A percentile compares a stretch with the other conserved stretches of the same genome.
Conservation (phyloP, 208 protist species). For the Trypanosomatidae sp. region DNA sequence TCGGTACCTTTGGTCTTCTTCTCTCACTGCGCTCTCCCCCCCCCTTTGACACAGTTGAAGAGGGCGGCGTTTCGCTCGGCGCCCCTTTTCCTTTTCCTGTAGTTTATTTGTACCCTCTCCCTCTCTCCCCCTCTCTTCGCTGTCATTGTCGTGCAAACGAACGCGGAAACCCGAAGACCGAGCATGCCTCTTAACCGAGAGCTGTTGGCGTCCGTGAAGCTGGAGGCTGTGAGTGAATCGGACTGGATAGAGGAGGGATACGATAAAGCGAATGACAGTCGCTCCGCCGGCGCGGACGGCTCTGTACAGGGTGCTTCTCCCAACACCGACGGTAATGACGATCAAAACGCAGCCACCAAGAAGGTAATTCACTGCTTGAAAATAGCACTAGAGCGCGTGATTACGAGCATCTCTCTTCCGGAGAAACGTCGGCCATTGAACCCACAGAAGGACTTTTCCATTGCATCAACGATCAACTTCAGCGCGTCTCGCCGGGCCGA, state of each 20-base stretch:
- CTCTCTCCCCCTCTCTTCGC: not conserved
- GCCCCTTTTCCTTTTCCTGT: not conserved
- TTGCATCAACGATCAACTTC: constrained; percentile 64
- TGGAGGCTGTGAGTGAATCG: constrained; percentile 38
- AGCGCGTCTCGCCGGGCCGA: constrained; percentile 7
- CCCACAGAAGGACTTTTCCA: constrained; percentile 79
- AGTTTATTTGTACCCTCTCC: not conserved
- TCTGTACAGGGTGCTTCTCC: not conserved
- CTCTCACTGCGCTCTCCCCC: no score
- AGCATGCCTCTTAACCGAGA: constrained; percentile 69
- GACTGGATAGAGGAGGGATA: constrained; percentile 28
- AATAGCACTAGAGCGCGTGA: constrained; percentile 67
- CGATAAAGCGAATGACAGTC: constrained; percentile 7
- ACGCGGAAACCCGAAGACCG: not conserved
- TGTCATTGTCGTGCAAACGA: not conserved
- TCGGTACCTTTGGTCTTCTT: not conserved
- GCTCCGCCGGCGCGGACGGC: constrained; percentile 5
- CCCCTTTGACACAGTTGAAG: no score
- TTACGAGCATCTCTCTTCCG: constrained; percentile 80
- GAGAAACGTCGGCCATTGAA: constrained; percentile 83
- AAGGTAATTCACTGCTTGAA: constrained; percentile 83
- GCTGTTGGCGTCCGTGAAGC: constrained; percentile 62
- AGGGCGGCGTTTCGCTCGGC: not conserved
- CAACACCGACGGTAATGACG: constrained; percentile 17
- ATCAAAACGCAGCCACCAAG: constrained; percentile 53